phyloP scores from a whole-genome alignment of 2,329 filamentous ascomycete genomes.

The Epichloe bromicola region DNA sequence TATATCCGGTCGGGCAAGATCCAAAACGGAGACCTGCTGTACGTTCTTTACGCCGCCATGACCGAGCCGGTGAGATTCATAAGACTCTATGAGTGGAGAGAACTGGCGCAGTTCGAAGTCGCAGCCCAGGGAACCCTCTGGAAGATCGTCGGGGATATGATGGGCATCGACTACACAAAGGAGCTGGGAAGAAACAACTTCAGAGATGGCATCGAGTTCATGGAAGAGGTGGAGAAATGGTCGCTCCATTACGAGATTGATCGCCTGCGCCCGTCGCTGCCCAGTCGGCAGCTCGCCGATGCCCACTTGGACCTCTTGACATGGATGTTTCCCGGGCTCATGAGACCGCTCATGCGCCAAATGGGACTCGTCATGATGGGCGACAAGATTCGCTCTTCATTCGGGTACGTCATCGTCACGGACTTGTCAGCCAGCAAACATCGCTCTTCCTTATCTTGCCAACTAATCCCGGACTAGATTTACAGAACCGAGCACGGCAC shows the following conservation, averaged over 20 bases:
- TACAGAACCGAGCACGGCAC: conserved; percentile 27
- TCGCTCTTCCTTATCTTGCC: not conserved
- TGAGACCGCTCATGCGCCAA: conserved; percentile 34
- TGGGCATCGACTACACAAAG: conserved; percentile 44
- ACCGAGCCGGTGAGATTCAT: conserved; percentile 53
- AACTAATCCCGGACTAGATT: conserved; percentile 20
- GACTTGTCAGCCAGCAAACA: too few relatives aligned
- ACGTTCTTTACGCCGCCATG: conserved; percentile 43
- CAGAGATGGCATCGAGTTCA: conserved; percentile 38
- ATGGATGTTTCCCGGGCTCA: conserved; percentile 34
- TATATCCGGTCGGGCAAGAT: conserved; percentile 24
- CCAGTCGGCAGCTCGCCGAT: conserved; percentile 39
- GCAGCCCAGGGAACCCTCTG: conserved; percentile 57
- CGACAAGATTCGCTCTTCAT: conserved; percentile 48
- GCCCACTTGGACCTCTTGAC: conserved; percentile 49
- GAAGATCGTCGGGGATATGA: conserved; percentile 59
- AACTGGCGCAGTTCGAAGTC: conserved; percentile 50
- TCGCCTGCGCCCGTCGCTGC: conserved; percentile 40
- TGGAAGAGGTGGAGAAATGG: conserved; percentile 34
- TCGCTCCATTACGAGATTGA: conserved; percentile 43
- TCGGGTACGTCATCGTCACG: conserved; percentile 35
- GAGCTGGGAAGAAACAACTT: conserved; percentile 25
- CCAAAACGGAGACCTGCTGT: conserved; percentile 24
- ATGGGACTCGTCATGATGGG: conserved; percentile 49
- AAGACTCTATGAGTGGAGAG: conserved; percentile 55